Evolutionary conservation across 2,329 filamentous ascomycete genomes (phyloP).

Genomic region (Raffaelea albimanens): DNA sequence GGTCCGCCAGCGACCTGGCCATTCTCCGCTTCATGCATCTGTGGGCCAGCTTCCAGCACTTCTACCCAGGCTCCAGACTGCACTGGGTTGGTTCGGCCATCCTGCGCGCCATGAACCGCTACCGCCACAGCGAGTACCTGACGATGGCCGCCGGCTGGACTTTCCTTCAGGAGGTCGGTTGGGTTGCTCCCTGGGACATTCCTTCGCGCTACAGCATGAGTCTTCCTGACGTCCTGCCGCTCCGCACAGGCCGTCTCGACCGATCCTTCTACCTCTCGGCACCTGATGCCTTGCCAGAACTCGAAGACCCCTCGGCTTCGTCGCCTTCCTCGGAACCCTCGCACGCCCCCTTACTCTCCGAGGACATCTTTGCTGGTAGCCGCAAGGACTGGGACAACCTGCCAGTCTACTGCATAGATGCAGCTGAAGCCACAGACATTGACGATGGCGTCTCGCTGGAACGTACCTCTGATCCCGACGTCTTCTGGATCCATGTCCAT

Average conservation of each 20-base stretch:
- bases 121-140: constrained; percentile 38
- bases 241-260: constrained; percentile 7
- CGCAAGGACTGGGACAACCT: constrained; percentile 51
- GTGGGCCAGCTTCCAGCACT: constrained; percentile 51
- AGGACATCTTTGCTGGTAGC: constrained; percentile 35
- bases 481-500: constrained; percentile 71
- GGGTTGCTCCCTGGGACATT: constrained; percentile 62
- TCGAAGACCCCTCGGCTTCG: not conserved
- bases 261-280: not conserved
- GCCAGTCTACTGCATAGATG: constrained; percentile 66
- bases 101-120: constrained; percentile 51
- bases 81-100: constrained; percentile 56
- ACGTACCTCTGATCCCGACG: constrained; percentile 32
- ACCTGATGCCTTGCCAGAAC: no score
- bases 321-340: not conserved
- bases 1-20: constrained; percentile 30
- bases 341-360: constrained; percentile 15
- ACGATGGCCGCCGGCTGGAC: constrained; percentile 43
- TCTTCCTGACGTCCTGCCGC: constrained; percentile 38
- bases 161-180: constrained; percentile 68
- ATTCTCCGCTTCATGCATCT: constrained; percentile 61
- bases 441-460: constrained; percentile 74
- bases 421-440: constrained; percentile 55
- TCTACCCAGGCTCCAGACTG: constrained; percentile 40
- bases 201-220: constrained; percentile 50